Evolutionary conservation across 1,284 basidiomycete genomes (phyloP), one percentile per base, ranked within the genome.

Genomic region (Xanthoconium separans): DNA sequence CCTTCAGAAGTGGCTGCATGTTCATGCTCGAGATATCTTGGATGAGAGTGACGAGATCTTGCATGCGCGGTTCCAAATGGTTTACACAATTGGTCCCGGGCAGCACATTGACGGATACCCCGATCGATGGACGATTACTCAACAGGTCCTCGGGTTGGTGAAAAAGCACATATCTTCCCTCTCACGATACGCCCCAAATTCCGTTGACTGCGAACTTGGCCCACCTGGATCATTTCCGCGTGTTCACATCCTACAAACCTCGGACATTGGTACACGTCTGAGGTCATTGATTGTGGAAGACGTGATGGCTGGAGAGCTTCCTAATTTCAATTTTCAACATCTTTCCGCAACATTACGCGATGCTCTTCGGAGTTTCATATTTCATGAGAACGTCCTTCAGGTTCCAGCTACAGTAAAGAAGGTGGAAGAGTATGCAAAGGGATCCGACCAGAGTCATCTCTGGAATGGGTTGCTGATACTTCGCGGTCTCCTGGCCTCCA

Each of bases 81-180:
- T 47, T 15, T 48, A 51, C 11, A 40, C 50, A 2, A n/a, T 51
- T 4, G 50, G 50, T 12, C 11, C 15, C 16, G 20, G 48, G 12
- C 13, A n/a, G 27, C 44, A 50, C 10, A 22, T 52, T 16, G 46
- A 52, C 4, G 51, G 51, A 12, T 52, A 22, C 10, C 51, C 51
- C 2, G 37, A 51, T 7, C 46, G 47, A 13, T 52, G 51, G 51
- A 42, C 39, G 7, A 42, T 40, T 3, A 51, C 37, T 11, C 51
- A 52, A 12, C 46, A 24, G 10, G n/a, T 52, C 7, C 47, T 52
- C 5, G 4, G 39, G 4, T 39, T 50, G 1, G 31, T 36, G 3
- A 41, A 34, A 18, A 18, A 36, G 10, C 46, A 41, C 3, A 4
- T 29, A 3, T 16, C 12, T 36, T 34, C 34, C 22, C 7, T 47